Conservation (phyloP, 2,329 filamentous ascomycete genomes). For the Fusarium caatingaense region DNA sequence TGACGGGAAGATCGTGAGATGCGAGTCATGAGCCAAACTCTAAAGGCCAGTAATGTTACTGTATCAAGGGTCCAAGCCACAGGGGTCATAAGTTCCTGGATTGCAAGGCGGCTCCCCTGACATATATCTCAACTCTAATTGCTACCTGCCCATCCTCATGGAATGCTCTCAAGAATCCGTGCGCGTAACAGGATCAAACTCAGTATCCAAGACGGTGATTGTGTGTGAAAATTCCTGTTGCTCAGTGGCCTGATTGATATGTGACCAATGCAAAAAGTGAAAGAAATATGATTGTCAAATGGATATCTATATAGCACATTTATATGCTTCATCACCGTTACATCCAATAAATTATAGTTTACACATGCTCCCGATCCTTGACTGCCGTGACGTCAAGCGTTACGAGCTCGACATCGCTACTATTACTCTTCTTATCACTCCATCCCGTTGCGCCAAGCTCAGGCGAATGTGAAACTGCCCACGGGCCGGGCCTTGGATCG, state of each 20-base stretch:
- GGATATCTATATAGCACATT: background rate
- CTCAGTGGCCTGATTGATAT: background rate
- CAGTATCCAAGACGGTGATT: background rate
- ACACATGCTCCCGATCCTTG: slow-evolving; percentile 1
- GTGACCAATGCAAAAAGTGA: background rate
- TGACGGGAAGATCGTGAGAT: background rate
- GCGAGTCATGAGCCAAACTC: background rate
- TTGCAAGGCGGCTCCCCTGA: background rate
- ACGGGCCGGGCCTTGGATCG: background rate
- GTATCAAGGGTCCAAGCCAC: background rate
- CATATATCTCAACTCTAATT: background rate
- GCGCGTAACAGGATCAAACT: background rate
- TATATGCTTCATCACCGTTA: background rate
- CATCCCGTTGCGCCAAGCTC: slow-evolving; percentile 17
- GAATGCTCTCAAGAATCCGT: background rate
- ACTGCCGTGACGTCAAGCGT: background rate
- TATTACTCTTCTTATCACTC: slow-evolving; percentile 31
- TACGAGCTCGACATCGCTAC: slow-evolving; percentile 25
- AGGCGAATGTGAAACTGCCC: slow-evolving; percentile 1
- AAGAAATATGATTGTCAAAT: background rate
- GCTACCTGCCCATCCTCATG: background rate
- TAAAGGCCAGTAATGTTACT: background rate
- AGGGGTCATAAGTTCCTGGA: background rate
- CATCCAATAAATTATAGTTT: background rate
- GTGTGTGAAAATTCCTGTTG: background rate